phyloP scores from a whole-genome alignment of 2,329 filamentous ascomycete genomes.

The Trichoderma koningiopsis region DNA sequence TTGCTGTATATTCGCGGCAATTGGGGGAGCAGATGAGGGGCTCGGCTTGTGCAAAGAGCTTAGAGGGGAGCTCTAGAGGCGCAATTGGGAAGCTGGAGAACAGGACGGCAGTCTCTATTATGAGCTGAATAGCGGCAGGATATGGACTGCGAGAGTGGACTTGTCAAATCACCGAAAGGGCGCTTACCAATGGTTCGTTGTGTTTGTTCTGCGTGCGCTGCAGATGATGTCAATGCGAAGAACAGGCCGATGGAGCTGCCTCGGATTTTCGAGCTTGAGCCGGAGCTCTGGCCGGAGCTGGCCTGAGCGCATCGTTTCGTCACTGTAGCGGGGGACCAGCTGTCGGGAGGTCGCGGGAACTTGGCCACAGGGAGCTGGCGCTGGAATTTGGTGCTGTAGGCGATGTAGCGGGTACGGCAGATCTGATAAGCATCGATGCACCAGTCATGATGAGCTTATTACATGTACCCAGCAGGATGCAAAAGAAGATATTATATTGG shows the following conservation, averaged over 20 bases:
- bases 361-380: neutral
- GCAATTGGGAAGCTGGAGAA: neutral
- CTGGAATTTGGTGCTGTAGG: neutral
- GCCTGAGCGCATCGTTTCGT: conserved; percentile 37
- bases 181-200: conserved; percentile 25
- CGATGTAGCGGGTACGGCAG: neutral
- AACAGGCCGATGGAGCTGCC: conserved; percentile 17
- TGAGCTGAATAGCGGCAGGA: neutral
- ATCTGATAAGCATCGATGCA: neutral
- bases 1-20: neutral
- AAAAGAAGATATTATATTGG: neutral
- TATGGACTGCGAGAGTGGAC: neutral
- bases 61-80: neutral
- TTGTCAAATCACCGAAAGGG: neutral
- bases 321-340: conserved; percentile 27
- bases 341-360: neutral
- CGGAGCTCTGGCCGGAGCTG: neutral
- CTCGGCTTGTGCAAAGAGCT: conserved; percentile 1
- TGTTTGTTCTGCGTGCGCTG: neutral
- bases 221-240: conserved; percentile 37
- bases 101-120: neutral
- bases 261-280: conserved; percentile 34
- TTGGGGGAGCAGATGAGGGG: conserved; percentile 5
- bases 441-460: neutral
- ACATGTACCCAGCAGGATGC: neutral